Base-by-base conservation (phyloP, 2,329 filamentous ascomycete genomes). In the Neofusicoccum umdonicola region DNA sequence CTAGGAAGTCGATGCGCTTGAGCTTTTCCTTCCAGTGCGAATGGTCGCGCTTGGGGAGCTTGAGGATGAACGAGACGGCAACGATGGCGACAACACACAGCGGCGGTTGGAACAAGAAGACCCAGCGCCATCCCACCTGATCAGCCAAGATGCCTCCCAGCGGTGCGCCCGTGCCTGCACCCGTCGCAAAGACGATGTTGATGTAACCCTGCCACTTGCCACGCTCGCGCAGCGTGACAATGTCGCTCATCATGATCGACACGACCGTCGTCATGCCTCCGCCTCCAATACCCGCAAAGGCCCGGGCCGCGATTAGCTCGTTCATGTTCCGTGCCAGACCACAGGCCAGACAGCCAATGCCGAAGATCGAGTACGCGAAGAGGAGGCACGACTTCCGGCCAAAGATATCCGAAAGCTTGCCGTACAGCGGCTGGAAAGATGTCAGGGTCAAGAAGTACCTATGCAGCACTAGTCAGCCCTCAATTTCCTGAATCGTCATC, bases 131-230 rank as follows among this genome's bases (percentile, higher is more conserved):
- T 39, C 90, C 89, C 60, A 93, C 83, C 4, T 82, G 85, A 74
- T 93, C 90, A 0, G 89, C 86, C n/a, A 93, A 75, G 6, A 91
- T 74, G 2, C 91, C 90, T 15, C 85, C 91, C 0, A 94, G 68
- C 0, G 90, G 89, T 4, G 88, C 90, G 2, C 91, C 91, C 4
- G 83, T 81, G 4, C 87, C 85, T 3, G 89, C 84, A n/a, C 90
- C 91, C 17, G 82, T 77, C 0, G 89, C 88, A 70, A 85, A 92
- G 56, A 92, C 82, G 67, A 93, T 84, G 73, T 93, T 93, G 71
- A 92, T 81, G 66, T 88, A 81, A 6, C 90, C 90, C 74, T 93
- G 90, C 87, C 88, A 93, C 9, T 88, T 81, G 1, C 90, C 90
- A 63, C 90, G 81, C 61, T 91, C 85, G 17, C 89, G 82, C 44